Percentiles rank a stretch among this genome's conserved stretches.
Evolutionary conservation across 129 eudicot genomes (phyloP).

Genomic region (Gnaphalium uliginosum): DNA sequence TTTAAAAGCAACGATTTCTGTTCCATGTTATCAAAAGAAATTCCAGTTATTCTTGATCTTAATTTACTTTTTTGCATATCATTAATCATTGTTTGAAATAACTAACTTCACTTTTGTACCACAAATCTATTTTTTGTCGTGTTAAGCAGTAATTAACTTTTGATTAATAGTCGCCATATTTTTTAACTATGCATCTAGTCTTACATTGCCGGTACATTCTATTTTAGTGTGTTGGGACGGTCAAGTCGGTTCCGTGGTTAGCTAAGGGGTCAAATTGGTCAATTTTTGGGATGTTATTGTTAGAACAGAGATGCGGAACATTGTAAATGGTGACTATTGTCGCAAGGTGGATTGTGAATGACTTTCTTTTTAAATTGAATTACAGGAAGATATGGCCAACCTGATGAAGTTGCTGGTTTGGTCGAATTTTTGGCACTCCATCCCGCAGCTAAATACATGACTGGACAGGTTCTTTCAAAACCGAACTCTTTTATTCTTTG

Average conservation of each 20-base stretch:
- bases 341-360: too few relatives aligned
- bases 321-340: background rate
- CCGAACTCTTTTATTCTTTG: slow-evolving; percentile 10
- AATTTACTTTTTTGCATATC: too few relatives aligned
- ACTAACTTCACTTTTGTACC: background rate
- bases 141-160: background rate
- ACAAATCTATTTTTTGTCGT: background rate
- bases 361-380: slow-evolving; percentile 7
- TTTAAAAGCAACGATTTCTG: too few relatives aligned
- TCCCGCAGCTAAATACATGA: slow-evolving; percentile 85
- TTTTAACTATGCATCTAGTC: background rate
- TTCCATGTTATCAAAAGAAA: too few relatives aligned
- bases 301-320: slow-evolving; percentile 13
- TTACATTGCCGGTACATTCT: background rate
- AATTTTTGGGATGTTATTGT: background rate
- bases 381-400: slow-evolving; percentile 82
- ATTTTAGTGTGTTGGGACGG: background rate
- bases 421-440: slow-evolving; percentile 91
- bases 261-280: background rate
- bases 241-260: background rate
- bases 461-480: slow-evolving; percentile 76
- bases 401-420: slow-evolving; percentile 94
- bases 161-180: background rate
- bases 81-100: background rate
- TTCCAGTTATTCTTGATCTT: background rate